phyloP scores from a whole-genome alignment of 2,329 filamentous ascomycete genomes.

The Neopestalotiopsis sp. region DNA sequence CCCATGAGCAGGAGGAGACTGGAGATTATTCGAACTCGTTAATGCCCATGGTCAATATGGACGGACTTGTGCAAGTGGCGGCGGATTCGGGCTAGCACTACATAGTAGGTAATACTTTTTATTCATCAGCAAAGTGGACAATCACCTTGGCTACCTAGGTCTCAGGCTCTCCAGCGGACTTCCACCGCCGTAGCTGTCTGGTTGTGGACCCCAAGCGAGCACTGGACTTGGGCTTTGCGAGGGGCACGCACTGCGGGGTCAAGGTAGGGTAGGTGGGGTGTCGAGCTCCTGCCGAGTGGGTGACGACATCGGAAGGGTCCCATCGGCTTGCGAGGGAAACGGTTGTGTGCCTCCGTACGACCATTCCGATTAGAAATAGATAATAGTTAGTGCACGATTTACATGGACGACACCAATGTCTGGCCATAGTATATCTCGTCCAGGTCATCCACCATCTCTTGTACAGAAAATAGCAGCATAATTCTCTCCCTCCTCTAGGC shows the following conservation, averaged over 20 bases:
- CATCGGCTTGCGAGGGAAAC: conserved; percentile 4
- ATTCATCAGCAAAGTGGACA: neutral
- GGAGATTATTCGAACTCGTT: too few relatives aligned
- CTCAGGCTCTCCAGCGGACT: neutral
- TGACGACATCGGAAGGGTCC: conserved; percentile 17
- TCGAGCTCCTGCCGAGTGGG: neutral
- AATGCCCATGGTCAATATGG: too few relatives aligned
- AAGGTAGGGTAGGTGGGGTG: neutral
- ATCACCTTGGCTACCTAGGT: neutral
- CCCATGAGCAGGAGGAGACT: too few relatives aligned
- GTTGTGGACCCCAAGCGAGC: too few relatives aligned
- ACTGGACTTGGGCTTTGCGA: neutral
- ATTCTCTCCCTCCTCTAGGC: neutral
- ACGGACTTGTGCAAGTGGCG: too few relatives aligned
- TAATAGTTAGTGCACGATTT: neutral
- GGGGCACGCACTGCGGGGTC: conserved; percentile 11
- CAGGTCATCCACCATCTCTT: neutral
- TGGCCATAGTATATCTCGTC: neutral
- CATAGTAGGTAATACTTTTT: neutral
- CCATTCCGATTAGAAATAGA: neutral
- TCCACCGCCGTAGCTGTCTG: conserved; percentile 10
- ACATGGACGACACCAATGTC: neutral
- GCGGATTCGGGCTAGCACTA: too few relatives aligned
- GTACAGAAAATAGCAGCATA: neutral
- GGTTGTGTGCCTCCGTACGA: conserved; percentile 9